These are phyloP conservation scores for Mycena floridula DNA, from an alignment of 768 basidiomycete genomes.

Conservation along the genomic window DNA sequence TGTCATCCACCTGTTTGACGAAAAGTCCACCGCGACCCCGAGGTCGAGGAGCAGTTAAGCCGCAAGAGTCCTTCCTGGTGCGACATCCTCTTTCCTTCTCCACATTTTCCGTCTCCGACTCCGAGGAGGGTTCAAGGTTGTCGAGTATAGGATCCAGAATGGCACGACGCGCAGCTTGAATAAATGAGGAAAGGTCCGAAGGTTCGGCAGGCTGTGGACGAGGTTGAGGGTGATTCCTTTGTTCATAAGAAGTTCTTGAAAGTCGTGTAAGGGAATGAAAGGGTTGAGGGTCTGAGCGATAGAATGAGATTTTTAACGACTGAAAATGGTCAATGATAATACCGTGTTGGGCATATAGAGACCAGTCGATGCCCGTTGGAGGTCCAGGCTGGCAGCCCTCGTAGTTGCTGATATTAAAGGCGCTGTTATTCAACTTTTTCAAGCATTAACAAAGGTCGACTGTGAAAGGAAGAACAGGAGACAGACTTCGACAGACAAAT, in stretches of 20 bases:
- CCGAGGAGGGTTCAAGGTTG: conserved; percentile 24
- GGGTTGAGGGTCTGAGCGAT: conserved; percentile 46
- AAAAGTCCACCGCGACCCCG: conserved; percentile 35
- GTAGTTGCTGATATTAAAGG: conserved; percentile 36
- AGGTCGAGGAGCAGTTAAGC: conserved; percentile 17
- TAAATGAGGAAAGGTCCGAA: conserved; percentile 52
- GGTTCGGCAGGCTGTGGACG: conserved; percentile 38
- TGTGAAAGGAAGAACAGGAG: conserved; percentile 4
- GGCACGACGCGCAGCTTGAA: conserved; percentile 41
- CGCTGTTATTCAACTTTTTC: conserved; percentile 23
- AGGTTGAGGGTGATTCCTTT: conserved; percentile 30
- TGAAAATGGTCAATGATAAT: conserved; percentile 1
- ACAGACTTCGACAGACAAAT: conserved; percentile 29
- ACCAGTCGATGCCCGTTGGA: conserved; percentile 57
- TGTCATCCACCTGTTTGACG: conserved; percentile 56
- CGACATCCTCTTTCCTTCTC: too few species aligned
- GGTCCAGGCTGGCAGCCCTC: conserved; percentile 35
- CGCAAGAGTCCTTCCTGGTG: conserved; percentile 22
- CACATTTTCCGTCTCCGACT: conserved; percentile 31
- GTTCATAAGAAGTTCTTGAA: conserved; percentile 26
- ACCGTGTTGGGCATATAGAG: conserved; percentile 53
- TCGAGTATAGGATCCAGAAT: conserved; percentile 47
- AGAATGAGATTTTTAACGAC: background rate
- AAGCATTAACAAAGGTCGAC: conserved; percentile 14
- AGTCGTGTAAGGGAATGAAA: conserved; percentile 41